Percentiles rank a stretch among this genome's conserved stretches.
Evolutionary conservation across 2,329 filamentous ascomycete genomes (phyloP).

Genomic region (Davidsoniella eucalypti): DNA sequence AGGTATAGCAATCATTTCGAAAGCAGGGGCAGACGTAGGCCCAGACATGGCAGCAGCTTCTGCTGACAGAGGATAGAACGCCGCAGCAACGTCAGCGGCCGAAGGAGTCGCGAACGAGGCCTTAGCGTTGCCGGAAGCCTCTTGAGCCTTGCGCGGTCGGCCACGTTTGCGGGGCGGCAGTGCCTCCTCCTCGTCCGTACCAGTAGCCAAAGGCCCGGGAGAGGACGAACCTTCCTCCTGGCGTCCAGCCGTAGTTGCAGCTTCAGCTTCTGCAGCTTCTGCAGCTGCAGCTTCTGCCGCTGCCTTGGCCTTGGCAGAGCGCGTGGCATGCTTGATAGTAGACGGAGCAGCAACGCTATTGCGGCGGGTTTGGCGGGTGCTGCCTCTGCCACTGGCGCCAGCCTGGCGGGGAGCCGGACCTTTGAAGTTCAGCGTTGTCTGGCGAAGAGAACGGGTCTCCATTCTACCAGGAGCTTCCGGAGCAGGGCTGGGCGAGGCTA

Average conservation of each 20-base stretch:
- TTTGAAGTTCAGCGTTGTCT: conserved; percentile 8
- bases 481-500: no score
- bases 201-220: no score
- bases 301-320: neutral
- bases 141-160: neutral
- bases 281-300: neutral
- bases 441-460: conserved; percentile 1
- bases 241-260: neutral
- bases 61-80: neutral
- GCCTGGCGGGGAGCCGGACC: neutral
- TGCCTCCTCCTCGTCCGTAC: neutral
- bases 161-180: neutral
- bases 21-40: no score
- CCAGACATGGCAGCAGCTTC: neutral
- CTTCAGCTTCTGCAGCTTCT: neutral
- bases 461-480: no score
- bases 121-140: neutral
- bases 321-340: neutral
- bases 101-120: no score
- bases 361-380: neutral
- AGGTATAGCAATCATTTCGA: no score
- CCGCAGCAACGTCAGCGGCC: no score
- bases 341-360: no score
- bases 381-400: neutral
- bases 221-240: no score